Percentiles rank a stretch among this genome's conserved stretches.
These are phyloP conservation scores for Streptanthus diversifolius DNA, from an alignment of 345 rosid species.

Conservation along the genomic window DNA sequence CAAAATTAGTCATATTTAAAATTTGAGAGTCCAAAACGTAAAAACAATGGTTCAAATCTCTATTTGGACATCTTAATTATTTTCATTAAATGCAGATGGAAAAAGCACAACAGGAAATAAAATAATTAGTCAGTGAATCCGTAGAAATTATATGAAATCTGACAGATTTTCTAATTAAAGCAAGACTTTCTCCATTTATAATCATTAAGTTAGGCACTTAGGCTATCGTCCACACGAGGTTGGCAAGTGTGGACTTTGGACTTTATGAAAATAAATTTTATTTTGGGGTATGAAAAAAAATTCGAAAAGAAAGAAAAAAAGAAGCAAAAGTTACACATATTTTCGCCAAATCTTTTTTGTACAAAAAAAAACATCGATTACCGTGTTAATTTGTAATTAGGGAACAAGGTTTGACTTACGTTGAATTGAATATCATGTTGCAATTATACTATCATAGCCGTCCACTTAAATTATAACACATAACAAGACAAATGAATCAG, in stretches of 20 bases:
- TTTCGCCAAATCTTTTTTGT: background rate
- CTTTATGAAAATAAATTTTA: background rate
- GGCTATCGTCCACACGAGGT: background rate
- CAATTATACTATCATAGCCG: background rate
- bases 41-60: too few relatives aligned
- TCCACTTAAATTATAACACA: slow-evolving; percentile 3
- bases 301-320: background rate
- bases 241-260: slow-evolving; percentile 11
- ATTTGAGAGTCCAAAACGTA: too few relatives aligned
- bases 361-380: background rate
- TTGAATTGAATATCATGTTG: background rate
- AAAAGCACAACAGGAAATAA: too few relatives aligned
- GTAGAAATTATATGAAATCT: background rate
- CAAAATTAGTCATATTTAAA: too few relatives aligned
- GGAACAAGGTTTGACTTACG: slow-evolving; percentile 34
- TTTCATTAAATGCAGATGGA: too few relatives aligned
- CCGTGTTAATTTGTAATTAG: slow-evolving; percentile 10
- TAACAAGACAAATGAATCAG: slow-evolving; percentile 12
- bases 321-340: background rate
- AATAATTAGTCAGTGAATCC: background rate
- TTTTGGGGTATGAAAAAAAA: background rate
- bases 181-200: background rate
- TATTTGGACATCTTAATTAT: too few relatives aligned
- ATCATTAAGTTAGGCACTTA: background rate
- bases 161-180: background rate